Base-by-base conservation (phyloP, 768 basidiomycete genomes). In the Lanmaoa rubissima region DNA sequence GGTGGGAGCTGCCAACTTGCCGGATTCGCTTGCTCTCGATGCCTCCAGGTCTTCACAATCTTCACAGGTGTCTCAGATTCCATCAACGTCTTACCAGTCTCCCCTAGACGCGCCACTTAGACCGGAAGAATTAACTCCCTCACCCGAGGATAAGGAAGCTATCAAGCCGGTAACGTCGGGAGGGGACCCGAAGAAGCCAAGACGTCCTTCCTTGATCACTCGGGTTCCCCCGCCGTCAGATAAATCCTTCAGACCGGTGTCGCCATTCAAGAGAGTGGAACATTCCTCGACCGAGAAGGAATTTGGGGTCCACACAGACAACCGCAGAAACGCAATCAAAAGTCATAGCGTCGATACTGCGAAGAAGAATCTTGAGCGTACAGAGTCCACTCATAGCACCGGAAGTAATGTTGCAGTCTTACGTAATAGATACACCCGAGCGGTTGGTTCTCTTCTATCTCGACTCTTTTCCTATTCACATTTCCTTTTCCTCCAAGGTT, bases 331-430 rank as follows among this genome's bases (percentile, higher is more conserved):
- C 40, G 47, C 59, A 41, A 62, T 45, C 45, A 70, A 55, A 68
- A 73, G 65, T 54, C 63, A 65, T 54, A 69, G 66, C 24, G 59
- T 73, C 31, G 75, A 76, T 55, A 60, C 55, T 28, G 62, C 64
- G 5, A 76, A 71, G 40, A 66, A 70, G 51, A 36, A 65, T 16
- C 61, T 83, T 4, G 82, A 86, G 49, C 77, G 81, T 57, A 76
- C 69, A 21, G 83, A 85, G 44, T 82, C 83, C 3, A 78, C 76
- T 7, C 77, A 70, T 40, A 85, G 82, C 58, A 79, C 65, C 47
- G 81, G 80, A 13, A 84, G 81, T 61, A 72, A 86, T 26, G 88
- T 92, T 44, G 85, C 88, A 42, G 82, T 82, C 2, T 83, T 92
- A 78, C 79, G 85, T 43, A 81, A 79, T 65, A 81, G 81, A 48